Base-by-base conservation (phyloP, 495 filamentous ascomycete species). In the Bacidia gigantensis region DNA sequence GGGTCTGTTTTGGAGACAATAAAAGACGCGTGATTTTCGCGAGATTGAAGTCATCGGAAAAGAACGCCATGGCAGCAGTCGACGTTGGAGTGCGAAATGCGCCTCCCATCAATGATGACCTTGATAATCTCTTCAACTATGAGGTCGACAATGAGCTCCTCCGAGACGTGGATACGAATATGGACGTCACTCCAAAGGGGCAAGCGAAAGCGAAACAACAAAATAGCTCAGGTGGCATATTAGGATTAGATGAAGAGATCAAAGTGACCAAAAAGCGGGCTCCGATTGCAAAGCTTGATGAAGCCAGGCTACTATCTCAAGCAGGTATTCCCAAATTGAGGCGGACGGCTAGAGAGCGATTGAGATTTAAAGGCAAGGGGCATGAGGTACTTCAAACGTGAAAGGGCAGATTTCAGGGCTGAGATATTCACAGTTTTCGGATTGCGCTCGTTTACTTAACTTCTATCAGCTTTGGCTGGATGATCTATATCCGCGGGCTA, bases 381-480 rank as follows among this genome's bases (percentile, higher is more conserved):
- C 84, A 96, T 61, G 92, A 96, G 74, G 88, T 92, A 68, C 26
- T 25, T 53, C 21, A 35, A 54, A 25, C 49, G 24, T 18, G 43
- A 9, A 39, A 46, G n/a, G 23, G 47, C 24, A 62, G 21, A 38
- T 44, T 42, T 20, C 24, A 53, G 58, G n/a, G 56, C 20, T 56
- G 14, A 20, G 22, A 17, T 35, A 39, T 11, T 40, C 32, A 14
- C 53, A 95, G 87, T 99, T 89, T 65, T 81, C 81, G 25, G 92
- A 99, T 64, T 75, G 87, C 1, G 75, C 83, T 1, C 80, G 82
- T 46, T 74, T 99, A 11, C 76, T 99, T 53, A 83, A 84, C 40
- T 84, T 89, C 61, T 99, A 97, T 64, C 92, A 97, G 63, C 67
- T 93, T 56, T 99, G 92, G 92, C 86, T 97, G 3, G 92, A 99